These are phyloP conservation scores for Beauveria bassiana DNA, from an alignment of 2,329 filamentous ascomycete species.

Conservation along the genomic window DNA sequence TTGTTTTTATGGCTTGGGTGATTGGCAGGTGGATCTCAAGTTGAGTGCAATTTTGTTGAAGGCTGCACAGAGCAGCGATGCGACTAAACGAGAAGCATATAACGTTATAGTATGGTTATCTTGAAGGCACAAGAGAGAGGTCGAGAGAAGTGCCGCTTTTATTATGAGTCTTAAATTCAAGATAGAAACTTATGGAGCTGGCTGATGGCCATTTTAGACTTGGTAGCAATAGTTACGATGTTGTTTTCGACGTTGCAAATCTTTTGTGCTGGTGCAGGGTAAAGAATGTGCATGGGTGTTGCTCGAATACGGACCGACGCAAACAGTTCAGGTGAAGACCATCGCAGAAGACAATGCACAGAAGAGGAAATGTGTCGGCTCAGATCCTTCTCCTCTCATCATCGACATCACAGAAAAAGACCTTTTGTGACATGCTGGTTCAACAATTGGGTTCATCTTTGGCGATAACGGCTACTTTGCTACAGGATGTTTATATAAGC, in stretches of 20 bases:
- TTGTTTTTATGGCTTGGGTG: background rate
- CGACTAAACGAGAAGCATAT: background rate
- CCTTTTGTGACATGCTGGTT: background rate
- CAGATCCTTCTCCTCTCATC: background rate
- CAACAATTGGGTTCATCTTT: background rate
- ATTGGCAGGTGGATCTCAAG: background rate
- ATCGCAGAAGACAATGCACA: background rate
- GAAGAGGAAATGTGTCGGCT: too few relatives aligned
- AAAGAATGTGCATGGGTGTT: background rate
- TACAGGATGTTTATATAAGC: background rate
- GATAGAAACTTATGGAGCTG: constrained; percentile 8
- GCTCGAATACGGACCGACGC: too few relatives aligned
- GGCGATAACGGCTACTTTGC: background rate
- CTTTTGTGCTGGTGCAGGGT: background rate
- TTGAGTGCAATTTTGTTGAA: background rate
- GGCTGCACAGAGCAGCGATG: background rate
- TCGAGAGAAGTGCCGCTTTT: background rate
- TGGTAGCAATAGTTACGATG: constrained; percentile 8
- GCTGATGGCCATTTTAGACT: constrained; percentile 10
- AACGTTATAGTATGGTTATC: constrained; percentile 11
- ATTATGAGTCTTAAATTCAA: constrained; percentile 11
- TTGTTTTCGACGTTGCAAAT: background rate
- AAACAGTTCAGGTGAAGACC: background rate
- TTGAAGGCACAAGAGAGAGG: background rate
- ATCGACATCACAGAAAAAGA: background rate